Conservation (phyloP, 2,329 filamentous ascomycete species). For the Fusarium pilosicola region DNA sequence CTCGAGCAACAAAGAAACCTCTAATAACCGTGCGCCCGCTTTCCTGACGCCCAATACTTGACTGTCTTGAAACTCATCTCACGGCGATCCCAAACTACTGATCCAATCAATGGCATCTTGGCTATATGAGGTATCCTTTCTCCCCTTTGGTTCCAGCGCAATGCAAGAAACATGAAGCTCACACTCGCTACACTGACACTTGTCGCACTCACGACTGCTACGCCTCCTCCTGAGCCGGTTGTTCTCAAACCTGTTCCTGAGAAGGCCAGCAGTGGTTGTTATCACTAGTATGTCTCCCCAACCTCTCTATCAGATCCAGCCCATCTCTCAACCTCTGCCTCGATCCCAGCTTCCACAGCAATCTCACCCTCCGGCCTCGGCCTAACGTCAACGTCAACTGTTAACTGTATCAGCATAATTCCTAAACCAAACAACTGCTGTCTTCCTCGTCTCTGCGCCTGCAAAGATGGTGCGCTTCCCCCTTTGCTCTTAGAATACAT, state of each 20-base stretch:
- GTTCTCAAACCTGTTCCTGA: slow-evolving; percentile 11
- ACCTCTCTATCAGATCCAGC: rapidly evolving
- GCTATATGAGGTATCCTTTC: neutral
- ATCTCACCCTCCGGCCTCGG: too few species aligned
- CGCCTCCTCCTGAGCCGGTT: neutral
- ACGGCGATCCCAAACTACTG: too few species aligned
- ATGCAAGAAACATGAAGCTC: slow-evolving; percentile 20
- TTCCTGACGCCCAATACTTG: too few species aligned
- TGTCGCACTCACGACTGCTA: neutral
- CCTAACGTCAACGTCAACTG: too few species aligned
- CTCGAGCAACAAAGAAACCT: neutral
- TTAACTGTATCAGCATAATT: neutral
- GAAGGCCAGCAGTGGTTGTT: neutral
- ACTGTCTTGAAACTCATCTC: neutral
- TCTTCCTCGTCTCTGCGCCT: slow-evolving; percentile 29
- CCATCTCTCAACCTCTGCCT: too few species aligned
- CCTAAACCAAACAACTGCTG: slow-evolving; percentile 19
- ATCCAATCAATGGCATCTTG: too few species aligned
- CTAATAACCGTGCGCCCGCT: neutral
- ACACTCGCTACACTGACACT: neutral
- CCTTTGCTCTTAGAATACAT: neutral
- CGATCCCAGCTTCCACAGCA: too few species aligned
- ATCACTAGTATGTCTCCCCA: slow-evolving; percentile 16
- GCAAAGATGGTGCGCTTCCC: slow-evolving; percentile 4
- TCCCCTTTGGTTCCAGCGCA: neutral